Conservation (phyloP, 768 basidiomycete genomes). For the Calocera cornea region DNA sequence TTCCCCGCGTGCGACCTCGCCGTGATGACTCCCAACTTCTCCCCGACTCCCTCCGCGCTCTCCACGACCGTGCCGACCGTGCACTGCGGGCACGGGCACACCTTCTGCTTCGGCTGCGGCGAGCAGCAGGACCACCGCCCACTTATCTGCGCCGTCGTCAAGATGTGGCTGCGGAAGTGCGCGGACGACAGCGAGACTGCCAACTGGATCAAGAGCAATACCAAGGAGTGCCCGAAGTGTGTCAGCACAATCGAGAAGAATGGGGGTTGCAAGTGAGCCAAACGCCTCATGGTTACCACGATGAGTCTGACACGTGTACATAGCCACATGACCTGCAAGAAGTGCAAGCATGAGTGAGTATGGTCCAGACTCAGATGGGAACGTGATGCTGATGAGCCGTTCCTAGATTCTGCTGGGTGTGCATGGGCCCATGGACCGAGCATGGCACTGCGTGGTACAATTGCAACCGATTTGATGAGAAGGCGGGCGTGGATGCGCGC, state of each 20-base stretch:
- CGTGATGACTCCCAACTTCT: conserved; percentile 67
- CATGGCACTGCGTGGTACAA: conserved; percentile 98
- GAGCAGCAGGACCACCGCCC: conserved; percentile 85
- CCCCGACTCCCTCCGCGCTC: conserved; percentile 58
- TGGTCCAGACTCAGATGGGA: background rate
- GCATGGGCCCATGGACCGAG: conserved; percentile 97
- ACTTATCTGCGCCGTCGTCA: conserved; percentile 74
- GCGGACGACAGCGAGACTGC: conserved; percentile 95
- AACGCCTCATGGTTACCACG: conserved; percentile 3
- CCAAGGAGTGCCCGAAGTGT: conserved; percentile 93
- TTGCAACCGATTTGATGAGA: conserved; percentile 95
- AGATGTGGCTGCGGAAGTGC: conserved; percentile 94
- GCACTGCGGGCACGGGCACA: conserved; percentile 62
- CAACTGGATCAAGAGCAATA: conserved; percentile 99
- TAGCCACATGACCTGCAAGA: conserved; percentile 99
- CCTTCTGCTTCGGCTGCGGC: conserved; percentile 90
- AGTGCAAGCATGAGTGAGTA: conserved; percentile 73
- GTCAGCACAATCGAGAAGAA: conserved; percentile 99
- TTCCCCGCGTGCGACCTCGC: conserved; percentile 89
- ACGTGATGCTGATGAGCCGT: conserved; percentile 12
- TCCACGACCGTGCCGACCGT: conserved; percentile 79
- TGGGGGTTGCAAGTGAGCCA: conserved; percentile 94
- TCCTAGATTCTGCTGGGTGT: conserved; percentile 86
- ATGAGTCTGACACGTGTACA: conserved; percentile 7
- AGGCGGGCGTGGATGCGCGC: conserved; percentile 70